phyloP scores from a whole-genome alignment of 805 yeast species.

The Yamadazyma phyllophila region DNA sequence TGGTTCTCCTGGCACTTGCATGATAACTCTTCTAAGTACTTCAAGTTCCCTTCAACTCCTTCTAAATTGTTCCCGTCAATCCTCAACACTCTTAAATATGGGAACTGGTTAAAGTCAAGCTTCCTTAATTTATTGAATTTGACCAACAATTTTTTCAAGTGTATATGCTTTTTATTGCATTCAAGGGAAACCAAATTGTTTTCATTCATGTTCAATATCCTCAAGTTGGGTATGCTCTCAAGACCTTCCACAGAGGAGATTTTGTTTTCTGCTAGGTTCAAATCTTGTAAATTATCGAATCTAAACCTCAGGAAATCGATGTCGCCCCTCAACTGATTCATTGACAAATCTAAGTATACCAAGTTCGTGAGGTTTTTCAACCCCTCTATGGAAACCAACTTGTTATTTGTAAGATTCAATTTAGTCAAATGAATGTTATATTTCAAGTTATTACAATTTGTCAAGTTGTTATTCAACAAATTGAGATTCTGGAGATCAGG shows the following conservation, averaged over 20 bases:
- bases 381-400: conserved; percentile 33
- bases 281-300: conserved; percentile 41
- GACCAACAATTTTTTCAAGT: conserved; percentile 37
- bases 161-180: conserved; percentile 22
- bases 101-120: conserved; percentile 32
- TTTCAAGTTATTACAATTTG: conserved; percentile 33
- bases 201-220: conserved; percentile 41
- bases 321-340: conserved; percentile 38
- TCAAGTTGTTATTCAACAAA: conserved; percentile 37
- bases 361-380: conserved; percentile 39
- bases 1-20: conserved; percentile 33
- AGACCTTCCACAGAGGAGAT: conserved; percentile 33
- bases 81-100: conserved; percentile 41
- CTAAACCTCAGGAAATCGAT: conserved; percentile 34
- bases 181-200: conserved; percentile 30
- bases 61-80: conserved; percentile 43
- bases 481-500: conserved; percentile 43
- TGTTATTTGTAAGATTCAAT: conserved; percentile 39
- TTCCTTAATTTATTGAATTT: conserved; percentile 34
- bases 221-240: conserved; percentile 32
- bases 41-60: conserved; percentile 27
- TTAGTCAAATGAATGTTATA: conserved; percentile 41
- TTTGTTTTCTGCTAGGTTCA: conserved; percentile 44
- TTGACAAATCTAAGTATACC: conserved; percentile 38
- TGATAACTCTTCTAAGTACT: conserved; percentile 41